Conservation (phyloP, 495 filamentous ascomycete species). For the Xylaria palmicola region DNA sequence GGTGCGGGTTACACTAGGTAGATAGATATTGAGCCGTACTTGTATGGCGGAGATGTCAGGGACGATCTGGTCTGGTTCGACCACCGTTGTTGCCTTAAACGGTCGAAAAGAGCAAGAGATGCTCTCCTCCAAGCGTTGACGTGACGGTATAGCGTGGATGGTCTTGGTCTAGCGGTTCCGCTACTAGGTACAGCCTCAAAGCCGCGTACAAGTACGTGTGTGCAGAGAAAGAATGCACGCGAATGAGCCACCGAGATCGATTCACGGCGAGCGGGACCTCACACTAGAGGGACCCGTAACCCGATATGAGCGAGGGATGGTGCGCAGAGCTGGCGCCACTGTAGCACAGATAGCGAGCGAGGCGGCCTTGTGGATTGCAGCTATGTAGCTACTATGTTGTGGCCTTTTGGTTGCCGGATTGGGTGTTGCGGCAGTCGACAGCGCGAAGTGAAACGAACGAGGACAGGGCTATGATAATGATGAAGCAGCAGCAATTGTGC, state of each 20-base stretch:
- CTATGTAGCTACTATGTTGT: not conserved
- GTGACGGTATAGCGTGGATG: conserved; percentile 1
- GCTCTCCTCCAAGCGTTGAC: conserved; percentile 1
- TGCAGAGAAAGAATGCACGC: not conserved
- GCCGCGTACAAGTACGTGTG: not conserved
- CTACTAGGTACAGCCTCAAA: not conserved
- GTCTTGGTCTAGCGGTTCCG: not conserved
- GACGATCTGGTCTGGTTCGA: conserved; percentile 4
- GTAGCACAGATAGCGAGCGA: not conserved
- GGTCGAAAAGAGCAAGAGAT: conserved; percentile 8
- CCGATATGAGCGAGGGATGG: not conserved
- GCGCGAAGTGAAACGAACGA: conserved; percentile 12
- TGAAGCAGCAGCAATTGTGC: conserved; percentile 1
- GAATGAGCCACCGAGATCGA: not conserved
- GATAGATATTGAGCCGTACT: too few species aligned
- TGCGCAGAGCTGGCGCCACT: conserved; percentile 1
- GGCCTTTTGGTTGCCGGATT: not conserved
- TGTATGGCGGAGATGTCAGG: conserved; percentile 6
- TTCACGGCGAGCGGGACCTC: not conserved
- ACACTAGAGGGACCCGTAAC: not conserved
- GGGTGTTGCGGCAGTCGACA: not conserved
- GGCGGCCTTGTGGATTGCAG: not conserved
- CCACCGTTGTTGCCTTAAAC: conserved; percentile 3
- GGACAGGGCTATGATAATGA: conserved; percentile 2
- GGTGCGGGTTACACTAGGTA: conserved; percentile 7